These are phyloP conservation scores for Pseudocohnilembus persalinus DNA, from an alignment of 169 alveolate genomes.

Conservation along the genomic window DNA sequence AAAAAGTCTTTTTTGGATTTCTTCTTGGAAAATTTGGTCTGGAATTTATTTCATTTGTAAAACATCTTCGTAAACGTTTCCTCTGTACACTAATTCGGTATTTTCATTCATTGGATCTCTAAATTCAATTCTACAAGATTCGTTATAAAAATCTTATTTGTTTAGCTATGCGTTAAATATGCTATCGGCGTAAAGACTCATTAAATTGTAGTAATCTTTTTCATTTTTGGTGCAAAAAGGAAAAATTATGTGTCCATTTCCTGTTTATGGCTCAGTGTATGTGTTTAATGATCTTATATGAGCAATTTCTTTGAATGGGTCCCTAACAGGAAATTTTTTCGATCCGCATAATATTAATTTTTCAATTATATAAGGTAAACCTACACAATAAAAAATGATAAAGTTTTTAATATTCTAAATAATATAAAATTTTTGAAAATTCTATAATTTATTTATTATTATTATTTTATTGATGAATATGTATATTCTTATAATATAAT, in stretches of 20 bases:
- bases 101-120: conserved; percentile 23
- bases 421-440: neutral
- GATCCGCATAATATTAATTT: conserved; percentile 22
- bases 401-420: conserved; percentile 4
- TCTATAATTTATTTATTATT: neutral
- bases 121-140: conserved; percentile 60
- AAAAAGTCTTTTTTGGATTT: conserved; percentile 36
- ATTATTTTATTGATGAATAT: neutral
- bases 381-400: conserved; percentile 44
- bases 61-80: conserved; percentile 60
- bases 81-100: conserved; percentile 35
- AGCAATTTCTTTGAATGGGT: conserved; percentile 59
- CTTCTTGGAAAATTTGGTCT: conserved; percentile 39
- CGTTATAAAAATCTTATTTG: conserved; percentile 51
- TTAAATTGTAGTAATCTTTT: conserved; percentile 49
- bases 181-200: conserved; percentile 52
- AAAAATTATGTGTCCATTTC: conserved; percentile 57
- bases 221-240: conserved; percentile 61
- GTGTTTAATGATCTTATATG: conserved; percentile 57
- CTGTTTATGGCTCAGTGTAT: conserved; percentile 69
- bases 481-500: neutral
- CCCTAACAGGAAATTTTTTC: conserved; percentile 55
- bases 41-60: conserved; percentile 45
- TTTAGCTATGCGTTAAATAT: conserved; percentile 48
- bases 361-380: conserved; percentile 58